Percentiles rank a stretch among this genome's conserved stretches.
Evolutionary conservation across 1,139 yeast genomes (phyloP).

Genomic region (Schwanniomyces etchellsii): DNA sequence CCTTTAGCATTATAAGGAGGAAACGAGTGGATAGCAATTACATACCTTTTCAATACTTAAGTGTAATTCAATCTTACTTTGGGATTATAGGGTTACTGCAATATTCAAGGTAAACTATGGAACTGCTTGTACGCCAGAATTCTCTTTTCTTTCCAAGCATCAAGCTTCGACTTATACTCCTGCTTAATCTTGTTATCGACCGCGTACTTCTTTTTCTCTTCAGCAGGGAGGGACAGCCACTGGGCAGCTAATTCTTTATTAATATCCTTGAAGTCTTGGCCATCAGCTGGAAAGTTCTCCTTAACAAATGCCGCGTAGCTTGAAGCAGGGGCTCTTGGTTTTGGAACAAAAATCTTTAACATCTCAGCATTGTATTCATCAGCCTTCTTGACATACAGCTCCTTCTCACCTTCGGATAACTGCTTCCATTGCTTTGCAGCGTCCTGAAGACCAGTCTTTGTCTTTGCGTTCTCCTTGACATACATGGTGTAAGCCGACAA

Average conservation of each 20-base stretch:
- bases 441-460: slow-evolving; percentile 11
- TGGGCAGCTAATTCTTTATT: slow-evolving; percentile 20
- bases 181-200: slow-evolving; percentile 15
- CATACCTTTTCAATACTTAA: too few relatives aligned
- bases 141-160: slow-evolving; percentile 26
- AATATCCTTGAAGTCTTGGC: slow-evolving; percentile 18
- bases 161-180: slow-evolving; percentile 14
- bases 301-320: slow-evolving; percentile 28
- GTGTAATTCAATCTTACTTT: too few relatives aligned
- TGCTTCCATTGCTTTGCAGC: slow-evolving; percentile 18
- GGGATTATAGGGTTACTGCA: too few relatives aligned
- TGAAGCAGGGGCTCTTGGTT: slow-evolving; percentile 28
- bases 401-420: slow-evolving; percentile 23
- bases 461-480: slow-evolving; percentile 12
- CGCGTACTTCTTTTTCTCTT: slow-evolving; percentile 26
- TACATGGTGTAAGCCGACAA: slow-evolving; percentile 25
- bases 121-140: slow-evolving; percentile 15
- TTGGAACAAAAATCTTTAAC: slow-evolving; percentile 22
- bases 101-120: too few relatives aligned
- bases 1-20: too few relatives aligned
- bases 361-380: slow-evolving; percentile 23
- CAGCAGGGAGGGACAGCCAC: slow-evolving; percentile 26
- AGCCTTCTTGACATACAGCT: slow-evolving; percentile 17
- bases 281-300: slow-evolving; percentile 21
- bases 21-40: too few relatives aligned